Base-by-base conservation (phyloP, 2,329 filamentous ascomycete genomes). In the Botrytis porri region DNA sequence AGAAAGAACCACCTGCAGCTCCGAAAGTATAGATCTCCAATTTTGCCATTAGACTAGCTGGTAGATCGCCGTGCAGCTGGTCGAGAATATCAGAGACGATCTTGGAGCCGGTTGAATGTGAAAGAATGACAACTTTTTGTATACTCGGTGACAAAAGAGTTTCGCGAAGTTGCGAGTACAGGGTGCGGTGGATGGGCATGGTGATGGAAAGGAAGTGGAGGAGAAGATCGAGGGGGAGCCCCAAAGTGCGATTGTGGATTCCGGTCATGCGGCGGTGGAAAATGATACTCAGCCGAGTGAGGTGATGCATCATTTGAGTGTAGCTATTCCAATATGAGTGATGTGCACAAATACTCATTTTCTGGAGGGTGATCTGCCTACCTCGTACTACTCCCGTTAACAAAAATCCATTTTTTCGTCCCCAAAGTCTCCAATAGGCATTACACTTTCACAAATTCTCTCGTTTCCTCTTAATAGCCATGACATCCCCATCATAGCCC, bases 21-120 rank as follows among this genome's bases (percentile, higher is more conserved):
- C 91, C 92, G 80, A 95, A 95, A 0, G 92, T 94, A 18, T 90
- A 90, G 3, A 94, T 87, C 80, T 94, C 92, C 1, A 93, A 84
- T 77, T 93, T 91, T 2, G 84, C 81, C 18, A 93, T 82, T 12
- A 90, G 81, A 74, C 89, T 85, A 70, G 89, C 87, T 0, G 90
- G 87, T 32, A 93, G 81, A 77, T 93, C 91, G 73, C 90, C 88
- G 6, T 93, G 84, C 3, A 94, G 84, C 89, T 91, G 92, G 82
- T 95, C 92, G 4, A 94, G 82, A 5, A 92, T 88, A 62, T 93
- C 82, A 7, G 90, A 87, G 3, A 89, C 89, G 76, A 93, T 88
- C 69, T 94, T 92, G n/a, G 87, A 91, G 6, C 92, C 92, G 79
- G 94, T 92, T 0, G 90, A 92, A 81, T 95, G 92, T 48, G 92